phyloP scores from a whole-genome alignment of 2,329 filamentous ascomycete genomes.

The Cordyceps fumosorosea region DNA sequence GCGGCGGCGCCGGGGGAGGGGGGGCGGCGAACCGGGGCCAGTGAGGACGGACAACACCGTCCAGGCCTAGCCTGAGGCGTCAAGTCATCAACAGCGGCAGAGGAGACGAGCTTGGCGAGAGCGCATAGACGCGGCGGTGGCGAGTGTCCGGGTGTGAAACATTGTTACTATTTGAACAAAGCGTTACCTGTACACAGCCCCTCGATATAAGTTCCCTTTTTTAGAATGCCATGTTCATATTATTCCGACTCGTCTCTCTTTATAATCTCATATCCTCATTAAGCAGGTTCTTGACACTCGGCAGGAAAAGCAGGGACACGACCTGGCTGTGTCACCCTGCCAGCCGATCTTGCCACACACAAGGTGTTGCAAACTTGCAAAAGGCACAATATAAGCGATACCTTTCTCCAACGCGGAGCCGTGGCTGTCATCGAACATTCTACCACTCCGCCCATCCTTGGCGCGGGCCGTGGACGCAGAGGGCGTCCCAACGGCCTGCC shows the following conservation, averaged over 20 bases:
- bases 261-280: background rate
- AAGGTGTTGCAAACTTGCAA: background rate
- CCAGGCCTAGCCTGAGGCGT: background rate
- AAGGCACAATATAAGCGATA: background rate
- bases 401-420: background rate
- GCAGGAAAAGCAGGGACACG: background rate
- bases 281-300: background rate
- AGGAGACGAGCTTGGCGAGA: background rate
- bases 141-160: background rate
- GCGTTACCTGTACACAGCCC: background rate
- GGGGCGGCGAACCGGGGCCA: background rate
- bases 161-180: background rate
- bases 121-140: background rate
- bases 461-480: conserved; percentile 25
- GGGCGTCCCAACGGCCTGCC: conserved; percentile 25
- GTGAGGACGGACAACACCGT: background rate
- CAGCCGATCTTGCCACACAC: background rate
- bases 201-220: background rate
- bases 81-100: background rate
- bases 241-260: background rate
- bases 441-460: conserved; percentile 27
- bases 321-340: background rate
- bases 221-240: background rate
- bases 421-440: background rate
- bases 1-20: background rate